Conservation (phyloP, 495 filamentous ascomycete genomes). For the Penicillium goetzii region DNA sequence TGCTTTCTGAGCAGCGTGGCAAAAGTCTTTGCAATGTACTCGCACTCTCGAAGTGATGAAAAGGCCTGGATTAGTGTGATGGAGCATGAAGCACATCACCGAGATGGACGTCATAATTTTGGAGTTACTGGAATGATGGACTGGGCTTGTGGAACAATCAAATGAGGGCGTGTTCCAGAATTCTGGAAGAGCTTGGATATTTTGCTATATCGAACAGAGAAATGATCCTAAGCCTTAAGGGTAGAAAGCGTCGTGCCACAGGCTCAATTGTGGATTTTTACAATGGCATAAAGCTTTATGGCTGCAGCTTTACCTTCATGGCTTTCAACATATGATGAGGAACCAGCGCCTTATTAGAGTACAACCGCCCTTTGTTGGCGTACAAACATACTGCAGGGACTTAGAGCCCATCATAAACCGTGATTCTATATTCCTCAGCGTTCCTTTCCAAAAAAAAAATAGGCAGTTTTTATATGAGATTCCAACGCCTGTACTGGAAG, state of each 20-base stretch:
- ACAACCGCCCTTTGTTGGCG: no score
- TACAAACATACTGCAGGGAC: no score
- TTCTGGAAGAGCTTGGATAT: neutral
- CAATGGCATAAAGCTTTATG: no score
- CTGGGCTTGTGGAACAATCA: neutral
- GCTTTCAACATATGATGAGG: no score
- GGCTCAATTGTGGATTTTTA: no score
- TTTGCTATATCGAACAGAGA: neutral
- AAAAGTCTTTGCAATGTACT: constrained; percentile 2
- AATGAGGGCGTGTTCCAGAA: neutral
- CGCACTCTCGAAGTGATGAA: neutral
- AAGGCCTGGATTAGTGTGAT: constrained; percentile 1
- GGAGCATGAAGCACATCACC: constrained; percentile 3
- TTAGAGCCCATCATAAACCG: no score
- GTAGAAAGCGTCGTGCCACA: neutral
- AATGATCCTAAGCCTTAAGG: neutral
- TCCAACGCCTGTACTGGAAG: no score
- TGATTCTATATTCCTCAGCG: no score
- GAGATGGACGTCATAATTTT: constrained; percentile 4
- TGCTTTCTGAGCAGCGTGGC: constrained; percentile 1
- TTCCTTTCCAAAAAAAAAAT: no score
- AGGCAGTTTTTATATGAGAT: no score
- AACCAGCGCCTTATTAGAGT: no score
- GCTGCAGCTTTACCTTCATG: no score
- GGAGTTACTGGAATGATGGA: constrained; percentile 1